Evolutionary conservation across 495 filamentous ascomycete species (phyloP).

Genomic region (Tetracladium marchalianum): DNA sequence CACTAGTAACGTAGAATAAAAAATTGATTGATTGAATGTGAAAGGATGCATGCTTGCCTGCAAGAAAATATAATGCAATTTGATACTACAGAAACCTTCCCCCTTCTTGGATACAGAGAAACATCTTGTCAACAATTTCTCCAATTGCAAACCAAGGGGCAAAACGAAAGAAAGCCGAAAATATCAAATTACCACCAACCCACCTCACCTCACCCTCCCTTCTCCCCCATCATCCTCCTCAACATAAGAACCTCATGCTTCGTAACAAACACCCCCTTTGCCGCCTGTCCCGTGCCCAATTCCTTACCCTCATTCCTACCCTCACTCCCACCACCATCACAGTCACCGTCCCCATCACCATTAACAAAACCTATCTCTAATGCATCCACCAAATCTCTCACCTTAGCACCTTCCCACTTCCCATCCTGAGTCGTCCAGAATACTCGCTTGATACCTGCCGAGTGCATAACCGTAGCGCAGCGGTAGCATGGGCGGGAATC

Average conservation of each 20-base stretch:
- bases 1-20: too few relatives aligned
- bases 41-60: too few relatives aligned
- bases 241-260: constrained; percentile 41
- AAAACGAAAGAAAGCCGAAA: too few relatives aligned
- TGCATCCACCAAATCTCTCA: constrained; percentile 35
- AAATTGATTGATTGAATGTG: too few relatives aligned
- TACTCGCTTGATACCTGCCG: constrained; percentile 41
- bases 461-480: constrained; percentile 39
- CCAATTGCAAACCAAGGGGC: too few relatives aligned
- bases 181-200: too few relatives aligned
- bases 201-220: too few relatives aligned
- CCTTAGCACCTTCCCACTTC: constrained; percentile 39
- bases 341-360: constrained; percentile 7
- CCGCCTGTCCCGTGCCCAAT: constrained; percentile 2
- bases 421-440: constrained; percentile 41
- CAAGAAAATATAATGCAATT: too few relatives aligned
- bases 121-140: too few relatives aligned
- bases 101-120: too few relatives aligned
- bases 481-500: constrained; percentile 40
- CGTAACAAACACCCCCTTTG: constrained; percentile 32
- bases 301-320: background rate
- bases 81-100: too few relatives aligned
- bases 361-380: constrained; percentile 22
- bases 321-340: background rate
- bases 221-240: constrained; percentile 26